Conservation (phyloP, 345 rosid genomes). For the Conringia planisiliqua region DNA sequence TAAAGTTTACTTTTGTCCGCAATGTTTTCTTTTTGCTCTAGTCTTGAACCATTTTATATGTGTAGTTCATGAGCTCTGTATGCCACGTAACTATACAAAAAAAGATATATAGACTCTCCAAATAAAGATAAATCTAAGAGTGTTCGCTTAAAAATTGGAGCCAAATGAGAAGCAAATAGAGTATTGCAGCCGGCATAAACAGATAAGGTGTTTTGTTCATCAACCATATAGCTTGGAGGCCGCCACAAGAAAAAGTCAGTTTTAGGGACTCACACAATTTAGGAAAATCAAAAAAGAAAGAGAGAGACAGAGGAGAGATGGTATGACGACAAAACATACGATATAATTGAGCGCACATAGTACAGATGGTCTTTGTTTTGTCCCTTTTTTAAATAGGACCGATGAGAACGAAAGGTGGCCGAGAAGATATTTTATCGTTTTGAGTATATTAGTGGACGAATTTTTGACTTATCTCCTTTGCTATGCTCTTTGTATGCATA, state of each 20-base stretch:
- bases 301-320: too few species aligned
- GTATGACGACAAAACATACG: neutral
- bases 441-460: neutral
- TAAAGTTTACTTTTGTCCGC: neutral
- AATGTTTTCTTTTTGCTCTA: neutral
- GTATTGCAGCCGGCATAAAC: too few species aligned
- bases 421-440: neutral
- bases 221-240: neutral
- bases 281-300: neutral
- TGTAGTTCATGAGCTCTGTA: neutral
- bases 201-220: neutral
- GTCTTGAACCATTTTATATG: neutral
- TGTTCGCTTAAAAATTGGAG: too few species aligned
- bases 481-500: neutral
- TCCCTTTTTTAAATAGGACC: neutral
- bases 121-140: too few species aligned
- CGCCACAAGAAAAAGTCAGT: slow-evolving; percentile 7
- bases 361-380: neutral
- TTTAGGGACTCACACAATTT: neutral
- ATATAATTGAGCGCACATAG: slow-evolving; percentile 11
- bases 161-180: too few species aligned
- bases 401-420: slow-evolving; percentile 3
- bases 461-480: neutral
- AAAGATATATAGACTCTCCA: too few species aligned
- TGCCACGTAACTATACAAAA: neutral